A percentile compares a stretch with the other conserved stretches of the same genome.
These are phyloP conservation scores for Isatis tinctoria DNA, from an alignment of 345 rosid species.

Conservation along the genomic window DNA sequence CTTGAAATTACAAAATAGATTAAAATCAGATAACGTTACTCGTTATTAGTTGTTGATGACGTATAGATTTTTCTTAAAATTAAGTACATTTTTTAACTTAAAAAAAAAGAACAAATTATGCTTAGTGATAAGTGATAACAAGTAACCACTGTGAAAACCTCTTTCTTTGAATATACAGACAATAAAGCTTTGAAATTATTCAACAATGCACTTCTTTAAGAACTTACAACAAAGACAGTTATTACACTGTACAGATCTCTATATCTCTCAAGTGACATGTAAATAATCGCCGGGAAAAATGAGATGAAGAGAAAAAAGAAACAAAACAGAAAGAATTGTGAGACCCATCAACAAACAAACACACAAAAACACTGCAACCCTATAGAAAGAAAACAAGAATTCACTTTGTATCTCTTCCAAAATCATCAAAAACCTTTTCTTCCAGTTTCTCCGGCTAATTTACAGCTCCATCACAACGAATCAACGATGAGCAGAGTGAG, in stretches of 20 bases:
- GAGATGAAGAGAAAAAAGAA: background rate
- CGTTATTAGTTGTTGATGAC: too few species aligned
- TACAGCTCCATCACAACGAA: slow-evolving; percentile 20
- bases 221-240: slow-evolving; percentile 19
- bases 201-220: slow-evolving; percentile 9
- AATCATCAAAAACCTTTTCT: background rate
- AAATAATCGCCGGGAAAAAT: background rate
- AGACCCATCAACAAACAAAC: slow-evolving; percentile 1
- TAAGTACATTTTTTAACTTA: too few species aligned
- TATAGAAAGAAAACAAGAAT: background rate
- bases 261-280: slow-evolving; percentile 5
- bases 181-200: background rate
- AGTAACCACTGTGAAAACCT: too few species aligned
- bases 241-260: slow-evolving; percentile 28
- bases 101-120: too few species aligned
- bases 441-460: slow-evolving; percentile 3
- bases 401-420: slow-evolving; percentile 11
- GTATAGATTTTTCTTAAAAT: too few species aligned
- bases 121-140: too few species aligned
- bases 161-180: background rate
- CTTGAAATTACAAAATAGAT: background rate
- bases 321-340: slow-evolving; percentile 2
- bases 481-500: slow-evolving; percentile 16
- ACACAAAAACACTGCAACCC: slow-evolving; percentile 6
- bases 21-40: too few species aligned